Percentiles rank a stretch among this genome's conserved stretches.
These are phyloP conservation scores for Phytophthora palmivora DNA, from an alignment of 352 stramenopile species.

Conservation along the genomic window DNA sequence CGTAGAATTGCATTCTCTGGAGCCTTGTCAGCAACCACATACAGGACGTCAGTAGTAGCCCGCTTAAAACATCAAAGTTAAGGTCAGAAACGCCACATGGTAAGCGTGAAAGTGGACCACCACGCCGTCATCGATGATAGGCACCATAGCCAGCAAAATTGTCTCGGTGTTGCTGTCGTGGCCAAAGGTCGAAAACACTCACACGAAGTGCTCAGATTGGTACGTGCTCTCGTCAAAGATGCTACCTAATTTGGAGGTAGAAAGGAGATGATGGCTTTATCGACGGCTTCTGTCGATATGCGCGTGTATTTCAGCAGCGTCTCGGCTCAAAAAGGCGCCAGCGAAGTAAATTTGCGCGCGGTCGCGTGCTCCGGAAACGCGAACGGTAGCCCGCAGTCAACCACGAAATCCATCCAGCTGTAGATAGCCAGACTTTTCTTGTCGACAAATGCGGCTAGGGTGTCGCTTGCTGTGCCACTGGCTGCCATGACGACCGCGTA, in stretches of 20 bases:
- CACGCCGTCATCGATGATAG: background rate
- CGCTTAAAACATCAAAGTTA: background rate
- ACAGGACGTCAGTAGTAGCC: background rate
- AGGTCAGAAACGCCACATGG: background rate
- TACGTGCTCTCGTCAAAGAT: background rate
- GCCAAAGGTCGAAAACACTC: background rate
- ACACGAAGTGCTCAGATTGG: background rate
- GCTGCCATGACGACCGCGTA: no score
- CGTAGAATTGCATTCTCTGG: no score
- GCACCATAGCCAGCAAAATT: background rate
- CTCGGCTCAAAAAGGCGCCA: background rate
- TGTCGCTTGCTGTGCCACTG: no score
- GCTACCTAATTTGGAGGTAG: conserved; percentile 1
- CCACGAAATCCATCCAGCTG: no score
- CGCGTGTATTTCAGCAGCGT: background rate
- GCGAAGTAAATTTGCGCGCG: background rate
- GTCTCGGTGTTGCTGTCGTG: background rate
- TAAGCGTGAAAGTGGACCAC: background rate
- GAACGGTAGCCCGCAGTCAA: no score
- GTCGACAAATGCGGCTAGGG: no score
- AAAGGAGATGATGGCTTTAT: background rate
- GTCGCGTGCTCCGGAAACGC: no score
- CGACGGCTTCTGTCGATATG: background rate
- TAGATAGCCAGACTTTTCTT: no score
- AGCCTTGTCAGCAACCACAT: background rate